phyloP scores from a whole-genome alignment of 2,329 filamentous ascomycete species.

The Aspergillus sp. region DNA sequence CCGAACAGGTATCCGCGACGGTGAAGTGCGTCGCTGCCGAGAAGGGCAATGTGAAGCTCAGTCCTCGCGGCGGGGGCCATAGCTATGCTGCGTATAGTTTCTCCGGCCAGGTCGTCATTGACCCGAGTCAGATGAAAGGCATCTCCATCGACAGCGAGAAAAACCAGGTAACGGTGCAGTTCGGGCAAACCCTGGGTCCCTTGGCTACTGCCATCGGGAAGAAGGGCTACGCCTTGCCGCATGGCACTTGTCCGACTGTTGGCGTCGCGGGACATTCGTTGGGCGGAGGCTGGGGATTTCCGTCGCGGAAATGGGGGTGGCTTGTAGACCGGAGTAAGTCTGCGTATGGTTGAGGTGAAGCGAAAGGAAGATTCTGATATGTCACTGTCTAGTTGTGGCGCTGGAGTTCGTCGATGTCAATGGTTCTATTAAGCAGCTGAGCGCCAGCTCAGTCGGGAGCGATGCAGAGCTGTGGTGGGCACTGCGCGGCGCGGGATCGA shows the following conservation, averaged over 20 bases:
- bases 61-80: conserved; percentile 6
- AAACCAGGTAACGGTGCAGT: neutral
- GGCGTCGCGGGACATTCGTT: conserved; percentile 6
- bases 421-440: conserved; percentile 1
- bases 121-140: conserved; percentile 3
- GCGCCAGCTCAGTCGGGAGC: neutral
- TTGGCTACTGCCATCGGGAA: conserved; percentile 4
- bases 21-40: conserved; percentile 5
- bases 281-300: conserved; percentile 6
- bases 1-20: conserved; percentile 4
- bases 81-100: conserved; percentile 9
- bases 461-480: conserved; percentile 10
- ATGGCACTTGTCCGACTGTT: conserved; percentile 6
- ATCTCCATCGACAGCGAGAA: neutral
- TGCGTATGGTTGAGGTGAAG: too few species aligned
- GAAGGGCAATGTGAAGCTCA: conserved; percentile 5
- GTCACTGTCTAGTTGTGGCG: conserved; percentile 2
- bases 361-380: neutral
- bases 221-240: conserved; percentile 5
- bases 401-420: conserved; percentile 4
- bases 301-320: conserved; percentile 9
- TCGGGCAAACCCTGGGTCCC: conserved; percentile 2
- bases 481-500: conserved; percentile 7
- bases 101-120: conserved; percentile 4
- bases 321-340: conserved; percentile 7